Evolutionary conservation across 2,329 filamentous ascomycete species (phyloP), one percentile per base, ranked within the genome.

Genomic region (Ceratocystis huliohia): DNA sequence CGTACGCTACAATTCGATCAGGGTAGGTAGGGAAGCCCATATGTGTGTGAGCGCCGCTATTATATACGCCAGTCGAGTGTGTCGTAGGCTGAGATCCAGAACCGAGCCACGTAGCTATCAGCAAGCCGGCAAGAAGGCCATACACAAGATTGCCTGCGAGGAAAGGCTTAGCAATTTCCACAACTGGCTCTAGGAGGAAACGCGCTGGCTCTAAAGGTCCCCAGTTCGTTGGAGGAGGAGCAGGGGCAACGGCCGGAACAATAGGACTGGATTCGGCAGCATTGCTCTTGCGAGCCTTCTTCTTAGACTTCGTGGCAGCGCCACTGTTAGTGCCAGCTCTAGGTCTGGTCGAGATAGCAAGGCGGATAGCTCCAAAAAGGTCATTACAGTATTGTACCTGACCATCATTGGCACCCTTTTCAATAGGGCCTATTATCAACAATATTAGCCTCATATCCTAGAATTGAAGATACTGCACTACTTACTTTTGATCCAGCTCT

Each of bases 401-500:
- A 33, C 94, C 94, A 66, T 96, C 92, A 69, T 88, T 92, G 56
- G 92, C 91, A 68, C 91, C 93, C 75, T 96, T 96, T 74, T 99
- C 94, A 71, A 99, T 99, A 1, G 94, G 89, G 69, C 89, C 91
- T 96, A 70, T 28, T 22, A 15, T 53, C n/a, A 59, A 44, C 8
- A 33, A 59, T 44, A 66, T 69, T 41, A 69, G 64, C 46, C 61
- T 59, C 37, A 28, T 63, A 2, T 5, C 25, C 2, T 1, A 10
- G 65, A 61, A 33, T 61, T 30, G 20, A 17, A 45, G 8, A 15
- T 1, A 57, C 25, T 20, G 15, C 22, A 15, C n/a, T 5, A 73
- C 80, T 74, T 79, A 95, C 92, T 90, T 79, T 94, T 96, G 59
- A 99, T 78, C 94, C 94, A 99, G 78, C 92, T 96, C 81, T 97